Conservation (phyloP, 768 basidiomycete genomes). For the Podaxis sp. region DNA sequence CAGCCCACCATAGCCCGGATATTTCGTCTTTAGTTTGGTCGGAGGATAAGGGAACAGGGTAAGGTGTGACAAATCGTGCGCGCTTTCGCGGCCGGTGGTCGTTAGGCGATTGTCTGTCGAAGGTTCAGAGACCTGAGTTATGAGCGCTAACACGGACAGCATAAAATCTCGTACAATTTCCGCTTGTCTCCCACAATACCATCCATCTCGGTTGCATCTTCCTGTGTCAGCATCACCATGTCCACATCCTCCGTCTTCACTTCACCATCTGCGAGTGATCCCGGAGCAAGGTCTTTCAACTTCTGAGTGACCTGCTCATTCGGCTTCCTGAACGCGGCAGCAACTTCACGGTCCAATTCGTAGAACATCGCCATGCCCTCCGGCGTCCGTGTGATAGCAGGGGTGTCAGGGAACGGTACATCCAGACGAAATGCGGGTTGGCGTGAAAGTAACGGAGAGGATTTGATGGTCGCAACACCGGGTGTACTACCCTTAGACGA, state of each 20-base stretch:
- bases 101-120: slow-evolving; percentile 18
- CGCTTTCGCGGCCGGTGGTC: slow-evolving; percentile 64
- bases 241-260: slow-evolving; percentile 30
- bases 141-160: slow-evolving; percentile 2
- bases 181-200: slow-evolving; percentile 59
- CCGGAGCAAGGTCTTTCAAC: slow-evolving; percentile 36
- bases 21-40: slow-evolving; percentile 38
- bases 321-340: slow-evolving; percentile 21
- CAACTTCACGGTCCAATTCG: slow-evolving; percentile 56
- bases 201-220: slow-evolving; percentile 28
- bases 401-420: slow-evolving; percentile 60
- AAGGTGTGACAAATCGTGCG: slow-evolving; percentile 45
- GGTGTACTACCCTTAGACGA: slow-evolving; percentile 25
- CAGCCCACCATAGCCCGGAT: slow-evolving; percentile 74
- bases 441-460: slow-evolving; percentile 22
- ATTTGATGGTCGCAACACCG: slow-evolving; percentile 28
- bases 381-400: slow-evolving; percentile 68
- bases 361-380: slow-evolving; percentile 72
- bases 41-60: slow-evolving; percentile 34
- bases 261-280: slow-evolving; percentile 33
- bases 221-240: slow-evolving; percentile 16
- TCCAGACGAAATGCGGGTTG: slow-evolving; percentile 26
- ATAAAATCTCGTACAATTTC: slow-evolving; percentile 40
- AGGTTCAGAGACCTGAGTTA: neutral
- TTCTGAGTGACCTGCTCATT: slow-evolving; percentile 25